Conservation (phyloP, 352 stramenopile genomes). For the Globisporangium echinulatum region DNA sequence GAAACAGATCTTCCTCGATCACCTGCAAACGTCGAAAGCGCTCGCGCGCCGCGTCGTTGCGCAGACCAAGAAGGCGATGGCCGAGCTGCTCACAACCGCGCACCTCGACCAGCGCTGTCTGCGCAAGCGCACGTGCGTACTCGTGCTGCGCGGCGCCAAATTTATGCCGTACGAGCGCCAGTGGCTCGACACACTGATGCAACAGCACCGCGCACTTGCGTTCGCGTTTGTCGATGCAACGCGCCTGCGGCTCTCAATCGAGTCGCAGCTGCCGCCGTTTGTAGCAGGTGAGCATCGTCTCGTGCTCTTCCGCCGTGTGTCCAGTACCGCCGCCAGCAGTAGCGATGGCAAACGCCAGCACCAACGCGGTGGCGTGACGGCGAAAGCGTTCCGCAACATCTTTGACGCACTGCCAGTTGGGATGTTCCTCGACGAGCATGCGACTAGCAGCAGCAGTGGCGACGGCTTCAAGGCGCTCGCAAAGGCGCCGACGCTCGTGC, state of each 20-base stretch:
- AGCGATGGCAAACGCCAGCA: not conserved
- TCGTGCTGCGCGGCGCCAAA: slow-evolving; percentile 55
- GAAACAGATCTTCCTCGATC: slow-evolving; percentile 68
- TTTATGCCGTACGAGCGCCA: slow-evolving; percentile 59
- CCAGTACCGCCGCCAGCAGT: slow-evolving; percentile 14
- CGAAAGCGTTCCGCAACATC: slow-evolving; percentile 51
- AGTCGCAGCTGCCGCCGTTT: slow-evolving; percentile 45
- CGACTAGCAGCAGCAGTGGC: not conserved
- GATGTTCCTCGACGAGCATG: slow-evolving; percentile 49
- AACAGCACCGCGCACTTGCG: slow-evolving; percentile 42
- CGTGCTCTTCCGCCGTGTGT: slow-evolving; percentile 60
- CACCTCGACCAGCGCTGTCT: slow-evolving; percentile 67
- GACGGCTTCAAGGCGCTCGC: slow-evolving; percentile 38
- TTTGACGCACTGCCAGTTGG: slow-evolving; percentile 55
- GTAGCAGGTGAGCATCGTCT: slow-evolving; percentile 43
- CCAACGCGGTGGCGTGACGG: slow-evolving; percentile 20
- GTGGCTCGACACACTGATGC: slow-evolving; percentile 62
- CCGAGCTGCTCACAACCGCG: slow-evolving; percentile 57
- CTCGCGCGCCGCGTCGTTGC: slow-evolving; percentile 50
- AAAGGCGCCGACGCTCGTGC: slow-evolving; percentile 45
- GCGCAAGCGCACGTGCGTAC: slow-evolving; percentile 48
- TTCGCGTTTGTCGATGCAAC: slow-evolving; percentile 73
- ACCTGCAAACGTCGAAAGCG: slow-evolving; percentile 53
- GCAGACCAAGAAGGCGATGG: slow-evolving; percentile 44
- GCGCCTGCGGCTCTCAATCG: slow-evolving; percentile 60